These are phyloP conservation scores for Camellia granthamiana DNA, from an alignment of 148 eudicot genomes.

Conservation along the genomic window DNA sequence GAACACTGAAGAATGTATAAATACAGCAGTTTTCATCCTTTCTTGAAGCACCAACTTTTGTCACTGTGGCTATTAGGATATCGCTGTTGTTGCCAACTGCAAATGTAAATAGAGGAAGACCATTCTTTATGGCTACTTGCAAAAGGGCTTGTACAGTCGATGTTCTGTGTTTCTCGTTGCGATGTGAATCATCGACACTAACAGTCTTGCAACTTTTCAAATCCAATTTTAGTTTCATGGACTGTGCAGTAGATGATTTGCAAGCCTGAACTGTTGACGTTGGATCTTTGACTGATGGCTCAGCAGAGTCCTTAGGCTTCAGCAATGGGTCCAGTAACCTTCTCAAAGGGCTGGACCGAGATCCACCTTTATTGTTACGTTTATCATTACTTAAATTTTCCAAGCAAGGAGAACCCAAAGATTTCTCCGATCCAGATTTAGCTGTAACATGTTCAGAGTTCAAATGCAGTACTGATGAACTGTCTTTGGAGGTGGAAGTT, in stretches of 20 bases:
- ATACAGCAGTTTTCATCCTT: constrained; percentile 47
- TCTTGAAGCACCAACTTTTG: not conserved
- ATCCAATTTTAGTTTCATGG: constrained; percentile 33
- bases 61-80: constrained; percentile 69
- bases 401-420: constrained; percentile 20
- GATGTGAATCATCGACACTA: constrained; percentile 27
- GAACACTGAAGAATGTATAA: constrained; percentile 68
- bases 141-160: constrained; percentile 59
- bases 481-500: constrained; percentile 45
- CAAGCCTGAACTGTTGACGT: constrained; percentile 18
- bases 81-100: constrained; percentile 55
- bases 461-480: constrained; percentile 34
- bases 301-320: constrained; percentile 47
- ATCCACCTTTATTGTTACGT: constrained; percentile 31
- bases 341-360: constrained; percentile 75
- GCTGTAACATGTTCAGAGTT: constrained; percentile 31
- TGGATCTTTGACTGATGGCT: constrained; percentile 35
- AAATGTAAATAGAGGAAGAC: constrained; percentile 77
- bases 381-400: constrained; percentile 34
- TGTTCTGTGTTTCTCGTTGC: constrained; percentile 24
- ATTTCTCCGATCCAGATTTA: constrained; percentile 31
- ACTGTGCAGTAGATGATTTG: constrained; percentile 27
- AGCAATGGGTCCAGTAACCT: constrained; percentile 79
- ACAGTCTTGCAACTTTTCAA: constrained; percentile 16
- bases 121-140: constrained; percentile 71